phyloP scores from a whole-genome alignment of 2,329 filamentous ascomycete species.

The Aspergillus sp. region DNA sequence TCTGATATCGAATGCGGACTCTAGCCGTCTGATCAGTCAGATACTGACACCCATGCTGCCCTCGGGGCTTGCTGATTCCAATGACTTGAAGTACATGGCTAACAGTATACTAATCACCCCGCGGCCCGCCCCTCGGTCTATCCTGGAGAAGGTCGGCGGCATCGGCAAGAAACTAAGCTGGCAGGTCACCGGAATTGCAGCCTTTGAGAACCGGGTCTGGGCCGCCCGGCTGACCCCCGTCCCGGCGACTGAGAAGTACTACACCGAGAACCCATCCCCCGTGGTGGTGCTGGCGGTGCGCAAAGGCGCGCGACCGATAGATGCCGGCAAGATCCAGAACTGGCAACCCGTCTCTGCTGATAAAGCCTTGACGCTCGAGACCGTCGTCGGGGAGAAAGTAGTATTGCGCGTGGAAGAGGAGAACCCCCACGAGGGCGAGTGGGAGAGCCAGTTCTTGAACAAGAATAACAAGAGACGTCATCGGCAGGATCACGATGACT shows the following conservation, averaged over 20 bases:
- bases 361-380: conserved; percentile 74
- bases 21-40: conserved; percentile 64
- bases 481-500: conserved; percentile 57
- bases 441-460: conserved; percentile 62
- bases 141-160: conserved; percentile 82
- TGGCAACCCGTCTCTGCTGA: conserved; percentile 77
- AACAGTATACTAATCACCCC: conserved; percentile 91
- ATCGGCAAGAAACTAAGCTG: conserved; percentile 80
- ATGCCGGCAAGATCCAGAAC: conserved; percentile 76
- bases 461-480: conserved; percentile 57
- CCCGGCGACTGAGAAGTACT: conserved; percentile 63
- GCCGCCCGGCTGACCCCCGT: conserved; percentile 77
- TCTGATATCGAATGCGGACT: conserved; percentile 71
- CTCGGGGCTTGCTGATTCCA: conserved; percentile 57
- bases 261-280: conserved; percentile 77
- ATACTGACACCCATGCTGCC: conserved; percentile 64
- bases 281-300: conserved; percentile 80
- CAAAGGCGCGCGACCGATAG: conserved; percentile 72
- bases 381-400: conserved; percentile 81
- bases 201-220: conserved; percentile 80
- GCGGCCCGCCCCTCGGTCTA: conserved; percentile 67
- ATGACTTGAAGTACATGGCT: conserved; percentile 76
- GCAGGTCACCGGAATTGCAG: conserved; percentile 75
- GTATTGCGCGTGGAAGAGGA: conserved; percentile 78
- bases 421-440: conserved; percentile 60